phyloP scores from a whole-genome alignment of 345 rosid species.

The Eucalyptus urophylla region DNA sequence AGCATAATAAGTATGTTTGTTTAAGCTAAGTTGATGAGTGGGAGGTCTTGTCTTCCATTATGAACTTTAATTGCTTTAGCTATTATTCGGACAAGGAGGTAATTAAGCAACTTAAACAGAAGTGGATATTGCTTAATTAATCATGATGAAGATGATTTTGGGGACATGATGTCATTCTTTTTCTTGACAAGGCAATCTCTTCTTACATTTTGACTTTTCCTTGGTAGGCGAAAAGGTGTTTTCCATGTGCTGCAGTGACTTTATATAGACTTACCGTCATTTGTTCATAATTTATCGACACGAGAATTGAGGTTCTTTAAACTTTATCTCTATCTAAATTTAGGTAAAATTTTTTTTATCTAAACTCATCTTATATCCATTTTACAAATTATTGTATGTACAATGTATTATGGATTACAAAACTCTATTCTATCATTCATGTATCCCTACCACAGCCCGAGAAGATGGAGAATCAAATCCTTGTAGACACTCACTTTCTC shows the following conservation, averaged over 20 bases:
- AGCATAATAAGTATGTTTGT: background rate
- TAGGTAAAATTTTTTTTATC: background rate
- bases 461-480: too few relatives aligned
- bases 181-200: background rate
- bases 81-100: background rate
- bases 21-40: background rate
- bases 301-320: background rate
- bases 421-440: too few relatives aligned
- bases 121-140: background rate
- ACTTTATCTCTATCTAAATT: background rate
- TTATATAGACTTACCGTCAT: background rate
- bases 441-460: background rate
- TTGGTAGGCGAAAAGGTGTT: background rate
- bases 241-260: background rate
- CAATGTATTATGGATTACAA: background rate
- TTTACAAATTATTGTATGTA: too few relatives aligned
- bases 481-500: background rate
- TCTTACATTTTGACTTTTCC: background rate
- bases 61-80: background rate
- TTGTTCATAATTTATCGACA: fast-evolving
- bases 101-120: background rate
- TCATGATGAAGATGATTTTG: background rate
- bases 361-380: too few relatives aligned
- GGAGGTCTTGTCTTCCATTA: background rate
- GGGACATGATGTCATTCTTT: background rate